phyloP scores from a whole-genome alignment of 108 stramenopile species.

The Fistulifera solaris region DNA sequence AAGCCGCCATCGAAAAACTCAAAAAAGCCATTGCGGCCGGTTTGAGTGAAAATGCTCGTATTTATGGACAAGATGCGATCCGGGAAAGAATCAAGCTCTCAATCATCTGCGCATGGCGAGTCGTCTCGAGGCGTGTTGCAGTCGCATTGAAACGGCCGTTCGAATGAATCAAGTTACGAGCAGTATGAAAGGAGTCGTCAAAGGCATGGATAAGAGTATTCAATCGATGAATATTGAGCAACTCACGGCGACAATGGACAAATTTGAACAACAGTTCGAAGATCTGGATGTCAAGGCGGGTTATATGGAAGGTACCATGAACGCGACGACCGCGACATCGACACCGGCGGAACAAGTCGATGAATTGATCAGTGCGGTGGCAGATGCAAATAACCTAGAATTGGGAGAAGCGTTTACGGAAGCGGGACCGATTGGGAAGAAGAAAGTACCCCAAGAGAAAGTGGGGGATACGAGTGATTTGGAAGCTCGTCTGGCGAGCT shows the following conservation, averaged over 20 bases:
- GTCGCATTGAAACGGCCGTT: constrained; percentile 93
- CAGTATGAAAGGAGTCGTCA: constrained; percentile 87
- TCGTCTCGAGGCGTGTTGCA: constrained; percentile 93
- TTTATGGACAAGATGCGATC: constrained; percentile 97
- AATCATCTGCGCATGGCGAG: constrained; percentile 86
- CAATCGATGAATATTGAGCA: constrained; percentile 90
- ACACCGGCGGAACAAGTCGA: constrained; percentile 97
- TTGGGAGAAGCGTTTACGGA: constrained; percentile 71
- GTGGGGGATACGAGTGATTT: constrained; percentile 55
- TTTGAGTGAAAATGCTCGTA: constrained; percentile 91
- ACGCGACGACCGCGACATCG: constrained; percentile 83
- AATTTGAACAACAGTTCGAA: constrained; percentile 98
- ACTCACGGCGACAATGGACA: constrained; percentile 86
- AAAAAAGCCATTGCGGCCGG: constrained; percentile 91
- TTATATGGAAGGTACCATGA: constrained; percentile 96
- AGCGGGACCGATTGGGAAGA: constrained; percentile 72
- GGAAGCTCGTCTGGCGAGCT: constrained; percentile 76
- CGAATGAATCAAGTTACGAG: constrained; percentile 90
- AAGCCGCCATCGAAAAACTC: constrained; percentile 74
- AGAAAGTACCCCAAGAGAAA: constrained; percentile 37
- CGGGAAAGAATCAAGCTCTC: constrained; percentile 96
- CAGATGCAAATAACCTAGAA: constrained; percentile 86
- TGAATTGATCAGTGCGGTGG: constrained; percentile 83
- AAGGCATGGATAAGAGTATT: constrained; percentile 90
- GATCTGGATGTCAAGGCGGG: constrained; percentile 94